Evolutionary conservation across 108 stramenopile genomes (phyloP), one percentile per base, ranked within the genome.

Genomic region (Discostella pseudostelligera): DNA sequence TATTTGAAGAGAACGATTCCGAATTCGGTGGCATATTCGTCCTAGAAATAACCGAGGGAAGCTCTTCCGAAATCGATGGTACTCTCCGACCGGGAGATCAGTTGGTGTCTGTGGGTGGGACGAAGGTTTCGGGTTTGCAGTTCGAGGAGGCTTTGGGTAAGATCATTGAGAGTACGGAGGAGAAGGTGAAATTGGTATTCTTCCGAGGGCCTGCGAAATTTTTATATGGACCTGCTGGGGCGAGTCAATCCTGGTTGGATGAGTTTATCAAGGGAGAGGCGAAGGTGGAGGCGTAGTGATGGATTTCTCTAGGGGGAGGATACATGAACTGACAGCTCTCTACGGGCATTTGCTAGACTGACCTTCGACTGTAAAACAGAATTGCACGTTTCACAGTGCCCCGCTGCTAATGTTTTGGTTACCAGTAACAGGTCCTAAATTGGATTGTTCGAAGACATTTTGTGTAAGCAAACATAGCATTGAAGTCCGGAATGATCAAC

Each of bases 1-100:
- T 94, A 26, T 94, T 94, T 67, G 93, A 91, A 81, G 93, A 94
- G 67, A 94, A 94, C 67, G 93, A 91, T 65, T 74, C 81, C 17
- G 78, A 88, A 65, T 80, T 65, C 43, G 93, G 90, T 28, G 93
- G 93, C 6, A 88, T 94, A 29, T 94, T 91, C 76, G 86, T 91
- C 16, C 83, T 88, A 26, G 84, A 86, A 50, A 54, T 94, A 14
- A 76, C 79, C 14, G 86, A 86, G 39, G 88, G 82, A n/a, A 84
- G 86, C 47, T 66, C 65, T 42, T 90, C 93, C 0, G 83, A 62
- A 39, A 44, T 28, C n/a, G 76, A 84, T 50, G 89, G 85, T 2
- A 65, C 55, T 0, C 0, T 94, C 22, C 55, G 75, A 63, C 69
- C 79, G 16, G 93, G 90, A 26, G 93, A 94, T 76, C 89, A 94